Evolutionary conservation across 225 moss, liverwort and hornwort species (phyloP).

Genomic region (Pleurozium schreberi): DNA sequence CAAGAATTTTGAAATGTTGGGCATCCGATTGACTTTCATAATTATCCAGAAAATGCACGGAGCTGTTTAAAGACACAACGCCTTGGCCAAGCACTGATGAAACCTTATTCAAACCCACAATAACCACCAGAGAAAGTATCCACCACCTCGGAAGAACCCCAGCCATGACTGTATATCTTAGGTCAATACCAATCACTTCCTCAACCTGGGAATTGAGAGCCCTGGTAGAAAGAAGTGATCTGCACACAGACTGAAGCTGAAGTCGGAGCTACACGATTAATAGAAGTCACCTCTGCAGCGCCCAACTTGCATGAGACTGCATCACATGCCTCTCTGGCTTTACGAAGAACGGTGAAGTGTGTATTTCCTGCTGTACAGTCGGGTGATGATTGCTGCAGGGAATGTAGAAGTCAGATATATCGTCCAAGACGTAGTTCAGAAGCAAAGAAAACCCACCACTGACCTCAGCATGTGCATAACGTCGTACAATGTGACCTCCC

Average conservation of each 20-base stretch:
- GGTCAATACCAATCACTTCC: background rate
- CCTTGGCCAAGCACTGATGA: slow-evolving; percentile 5
- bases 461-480: background rate
- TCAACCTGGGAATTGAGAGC: background rate
- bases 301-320: background rate
- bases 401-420: background rate
- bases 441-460: background rate
- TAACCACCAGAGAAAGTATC: background rate
- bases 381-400: background rate
- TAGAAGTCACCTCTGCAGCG: background rate
- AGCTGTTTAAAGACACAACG: background rate
- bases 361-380: background rate
- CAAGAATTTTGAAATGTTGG: slow-evolving; percentile 17
- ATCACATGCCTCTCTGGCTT: background rate
- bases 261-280: background rate
- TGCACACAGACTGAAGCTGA: background rate
- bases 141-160: background rate
- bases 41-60: slow-evolving; percentile 20
- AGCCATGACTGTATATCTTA: slow-evolving; percentile 1
- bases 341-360: background rate
- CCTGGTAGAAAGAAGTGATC: background rate
- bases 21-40: slow-evolving; percentile 22
- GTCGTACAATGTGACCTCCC: background rate
- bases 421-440: background rate
- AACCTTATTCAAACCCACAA: background rate